Evolutionary conservation across 164 flowering plant species (phyloP), one percentile per base, ranked within the genome.

Genomic region (Dillenia turbinata): DNA sequence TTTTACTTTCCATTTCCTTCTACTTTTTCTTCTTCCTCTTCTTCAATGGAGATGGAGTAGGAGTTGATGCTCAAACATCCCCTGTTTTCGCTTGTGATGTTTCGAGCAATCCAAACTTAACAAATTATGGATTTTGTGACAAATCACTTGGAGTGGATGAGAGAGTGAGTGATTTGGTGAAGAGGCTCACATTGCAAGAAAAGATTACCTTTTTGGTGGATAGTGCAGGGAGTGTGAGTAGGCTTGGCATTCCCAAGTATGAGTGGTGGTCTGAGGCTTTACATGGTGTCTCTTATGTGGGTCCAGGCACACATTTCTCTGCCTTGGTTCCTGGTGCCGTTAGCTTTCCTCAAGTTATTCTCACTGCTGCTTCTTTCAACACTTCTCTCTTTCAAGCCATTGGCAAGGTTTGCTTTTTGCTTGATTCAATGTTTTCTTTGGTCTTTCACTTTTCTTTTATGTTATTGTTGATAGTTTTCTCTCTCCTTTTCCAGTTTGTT

Each of bases 251-350:
- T 13, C 97, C 99, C 0, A 71, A 69, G 17, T 95, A 95, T 62
- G 85, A 90, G 61, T 95, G 99, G 99, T 95, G 99, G 99, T 95
- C 99, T n/a, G 99, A 95, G 77, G 97, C 97, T 54, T 67, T 95
- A 53, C 99, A 95, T 71, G 97, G 99, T 0, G 97, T 95, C 2
- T 90, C 99, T 2, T 56, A 83, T 57, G 82, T 78, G 1, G 99
- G 99, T 7, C 90, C 85, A 2, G 99, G 97, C 0, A 87, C 91
- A 0, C 73, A 63, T 44, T 95, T 95, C 69, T 71, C 85, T 17
- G 69, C 56, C 70, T 53, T 74, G 4, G 88, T 95, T 12, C 97
- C 97, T 11, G 94, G 92, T 2, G 99, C 99, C 44, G 92, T 97
- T 0, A 92, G 97, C 70, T 95, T 95, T 57, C 99, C 99, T 66